Evolutionary conservation across 2,329 filamentous ascomycete species (phyloP).

Genomic region (Ceratocystis variospora): DNA sequence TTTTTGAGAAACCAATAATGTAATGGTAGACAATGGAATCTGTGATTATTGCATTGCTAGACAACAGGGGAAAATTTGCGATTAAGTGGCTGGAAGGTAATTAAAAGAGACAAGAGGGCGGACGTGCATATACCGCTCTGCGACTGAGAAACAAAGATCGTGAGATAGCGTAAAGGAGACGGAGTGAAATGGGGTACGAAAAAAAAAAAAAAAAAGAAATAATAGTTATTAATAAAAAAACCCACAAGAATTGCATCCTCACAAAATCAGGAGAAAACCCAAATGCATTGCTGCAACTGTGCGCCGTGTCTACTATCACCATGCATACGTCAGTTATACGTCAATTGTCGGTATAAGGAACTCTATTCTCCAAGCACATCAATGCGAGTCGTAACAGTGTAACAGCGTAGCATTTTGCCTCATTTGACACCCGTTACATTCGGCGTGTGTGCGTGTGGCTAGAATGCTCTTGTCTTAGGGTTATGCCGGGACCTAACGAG

Average conservation of each 20-base stretch:
- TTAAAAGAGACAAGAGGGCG: neutral
- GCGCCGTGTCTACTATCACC: neutral
- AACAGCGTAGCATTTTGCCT: neutral
- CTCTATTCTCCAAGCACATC: neutral
- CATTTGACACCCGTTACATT: neutral
- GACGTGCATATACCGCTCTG: neutral
- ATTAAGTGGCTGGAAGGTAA: neutral
- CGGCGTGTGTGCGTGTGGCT: neutral
- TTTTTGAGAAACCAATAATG: too few relatives aligned
- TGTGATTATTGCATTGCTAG: neutral
- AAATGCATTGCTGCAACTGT: neutral
- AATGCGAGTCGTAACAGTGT: neutral
- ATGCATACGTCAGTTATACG: neutral
- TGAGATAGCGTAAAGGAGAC: neutral
- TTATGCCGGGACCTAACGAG: neutral
- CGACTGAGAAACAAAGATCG: neutral
- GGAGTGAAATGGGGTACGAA: too few relatives aligned
- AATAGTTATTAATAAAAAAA: too few relatives aligned
- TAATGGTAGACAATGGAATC: too few relatives aligned
- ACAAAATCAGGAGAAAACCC: too few relatives aligned
- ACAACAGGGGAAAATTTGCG: neutral
- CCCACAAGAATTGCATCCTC: too few relatives aligned
- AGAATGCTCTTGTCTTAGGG: neutral
- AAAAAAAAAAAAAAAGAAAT: too few relatives aligned
- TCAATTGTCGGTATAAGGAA: neutral